phyloP scores from a whole-genome alignment of 2,329 filamentous ascomycete species.

The Exserohilum rostratum region DNA sequence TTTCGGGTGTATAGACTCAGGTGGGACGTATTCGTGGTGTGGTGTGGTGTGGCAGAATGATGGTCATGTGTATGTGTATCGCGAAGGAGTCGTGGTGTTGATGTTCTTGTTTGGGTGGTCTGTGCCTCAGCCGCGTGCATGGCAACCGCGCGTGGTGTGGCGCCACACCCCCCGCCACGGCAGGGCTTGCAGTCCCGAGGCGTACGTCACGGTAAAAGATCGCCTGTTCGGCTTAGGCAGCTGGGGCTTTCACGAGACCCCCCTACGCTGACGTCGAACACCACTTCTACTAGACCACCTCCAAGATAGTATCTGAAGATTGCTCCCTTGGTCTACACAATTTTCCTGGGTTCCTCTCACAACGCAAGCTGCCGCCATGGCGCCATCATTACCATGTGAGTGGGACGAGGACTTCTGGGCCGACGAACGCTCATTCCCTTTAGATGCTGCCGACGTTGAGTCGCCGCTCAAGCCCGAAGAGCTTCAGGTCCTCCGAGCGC shows the following conservation, averaged over 20 bases:
- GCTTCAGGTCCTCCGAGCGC: slow-evolving; percentile 86
- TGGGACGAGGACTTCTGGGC: slow-evolving; percentile 15
- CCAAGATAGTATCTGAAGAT: not conserved
- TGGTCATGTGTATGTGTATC: slow-evolving; percentile 14
- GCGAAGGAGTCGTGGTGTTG: slow-evolving; percentile 36
- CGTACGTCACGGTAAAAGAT: slow-evolving; percentile 42
- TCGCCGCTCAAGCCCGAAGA: slow-evolving; percentile 91
- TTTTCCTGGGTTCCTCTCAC: not conserved
- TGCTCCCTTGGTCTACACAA: not conserved
- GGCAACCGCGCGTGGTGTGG: slow-evolving; percentile 32
- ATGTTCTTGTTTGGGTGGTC: slow-evolving; percentile 38
- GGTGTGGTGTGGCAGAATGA: not conserved
- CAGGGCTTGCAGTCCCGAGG: slow-evolving; percentile 27
- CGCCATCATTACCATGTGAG: slow-evolving; percentile 47
- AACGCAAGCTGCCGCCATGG: slow-evolving; percentile 29
- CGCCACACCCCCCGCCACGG: slow-evolving; percentile 1
- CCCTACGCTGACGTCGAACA: slow-evolving; percentile 3
- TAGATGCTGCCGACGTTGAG: slow-evolving; percentile 97
- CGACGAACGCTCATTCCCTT: slow-evolving; percentile 29
- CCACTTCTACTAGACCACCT: not conserved
- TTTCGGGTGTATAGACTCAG: not conserved
- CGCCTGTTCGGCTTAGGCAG: slow-evolving; percentile 12
- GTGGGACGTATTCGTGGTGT: not conserved
- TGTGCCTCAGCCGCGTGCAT: slow-evolving; percentile 31
- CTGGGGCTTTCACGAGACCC: slow-evolving; percentile 30